phyloP scores from a whole-genome alignment of 345 rosid species.

The Heritiera fomes region DNA sequence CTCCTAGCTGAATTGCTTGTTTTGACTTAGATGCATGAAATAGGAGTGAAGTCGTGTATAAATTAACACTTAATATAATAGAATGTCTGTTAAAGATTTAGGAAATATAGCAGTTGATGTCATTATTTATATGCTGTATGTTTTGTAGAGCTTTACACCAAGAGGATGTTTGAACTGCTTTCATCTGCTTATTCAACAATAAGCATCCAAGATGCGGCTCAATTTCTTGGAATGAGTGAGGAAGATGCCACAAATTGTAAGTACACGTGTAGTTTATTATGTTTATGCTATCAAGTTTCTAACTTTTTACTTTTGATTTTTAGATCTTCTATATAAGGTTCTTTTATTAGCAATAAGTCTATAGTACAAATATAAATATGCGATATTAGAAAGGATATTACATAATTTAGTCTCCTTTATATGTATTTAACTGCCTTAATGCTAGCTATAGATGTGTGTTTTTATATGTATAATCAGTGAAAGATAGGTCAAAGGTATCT shows the following conservation, averaged over 20 bases:
- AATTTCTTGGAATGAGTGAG: slow-evolving; percentile 86
- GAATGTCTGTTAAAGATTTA: slow-evolving; percentile 10
- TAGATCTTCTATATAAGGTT: slow-evolving; percentile 7
- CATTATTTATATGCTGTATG: background rate
- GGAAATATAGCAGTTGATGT: background rate
- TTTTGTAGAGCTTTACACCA: slow-evolving; percentile 70
- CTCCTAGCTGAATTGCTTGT: background rate
- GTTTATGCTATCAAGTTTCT: background rate
- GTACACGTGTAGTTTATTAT: slow-evolving; percentile 23
- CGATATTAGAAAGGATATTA: too few species aligned
- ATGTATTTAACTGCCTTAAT: background rate
- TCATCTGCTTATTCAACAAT: slow-evolving; percentile 85
- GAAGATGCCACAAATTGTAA: slow-evolving; percentile 74
- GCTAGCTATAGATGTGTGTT: too few species aligned
- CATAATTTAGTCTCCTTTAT: background rate
- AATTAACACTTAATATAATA: background rate
- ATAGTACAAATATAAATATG: background rate
- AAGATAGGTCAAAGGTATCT: too few species aligned
- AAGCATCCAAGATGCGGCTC: slow-evolving; percentile 65
- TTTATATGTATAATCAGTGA: too few species aligned
- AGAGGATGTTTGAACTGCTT: slow-evolving; percentile 76
- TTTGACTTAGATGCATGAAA: background rate
- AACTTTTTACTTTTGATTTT: background rate
- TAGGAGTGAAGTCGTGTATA: background rate
- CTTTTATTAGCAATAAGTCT: background rate